These are phyloP conservation scores for Thelonectria blattea DNA, from an alignment of 2,329 filamentous ascomycete genomes.

Conservation along the genomic window DNA sequence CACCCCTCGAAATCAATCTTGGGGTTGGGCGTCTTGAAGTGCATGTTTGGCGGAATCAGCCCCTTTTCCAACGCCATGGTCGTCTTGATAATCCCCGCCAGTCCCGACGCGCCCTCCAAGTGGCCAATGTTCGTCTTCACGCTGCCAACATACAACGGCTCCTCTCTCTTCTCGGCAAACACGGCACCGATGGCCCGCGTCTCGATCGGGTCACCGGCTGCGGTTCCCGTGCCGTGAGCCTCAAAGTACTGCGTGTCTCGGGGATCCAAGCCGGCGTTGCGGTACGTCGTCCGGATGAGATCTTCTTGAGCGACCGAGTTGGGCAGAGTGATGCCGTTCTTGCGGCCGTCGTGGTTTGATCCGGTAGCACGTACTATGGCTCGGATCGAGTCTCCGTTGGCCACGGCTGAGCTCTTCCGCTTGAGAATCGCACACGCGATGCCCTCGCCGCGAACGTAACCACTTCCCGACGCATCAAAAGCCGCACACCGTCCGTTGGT, in stretches of 20 bases:
- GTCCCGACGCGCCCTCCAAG: conserved; percentile 30
- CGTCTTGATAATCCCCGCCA: conserved; percentile 34
- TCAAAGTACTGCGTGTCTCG: conserved; percentile 43
- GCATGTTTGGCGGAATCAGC: conserved; percentile 31
- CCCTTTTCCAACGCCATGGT: conserved; percentile 31
- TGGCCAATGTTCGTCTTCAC: conserved; percentile 40
- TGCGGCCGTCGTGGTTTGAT: conserved; percentile 18
- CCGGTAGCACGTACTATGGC: conserved; percentile 14
- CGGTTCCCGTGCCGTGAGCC: conserved; percentile 60
- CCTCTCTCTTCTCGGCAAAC: conserved; percentile 14
- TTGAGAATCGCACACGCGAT: conserved; percentile 33
- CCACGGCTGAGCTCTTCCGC: conserved; percentile 14
- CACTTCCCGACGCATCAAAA: conserved; percentile 43
- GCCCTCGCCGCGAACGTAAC: conserved; percentile 33
- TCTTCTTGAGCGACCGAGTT: conserved; percentile 19
- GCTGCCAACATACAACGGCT: conserved; percentile 19
- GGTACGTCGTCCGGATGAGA: conserved; percentile 15
- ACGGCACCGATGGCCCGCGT: conserved; percentile 49
- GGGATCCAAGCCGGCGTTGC: conserved; percentile 24
- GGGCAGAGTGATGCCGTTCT: conserved; percentile 46
- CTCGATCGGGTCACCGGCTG: conserved; percentile 59
- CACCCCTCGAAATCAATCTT: conserved; percentile 37
- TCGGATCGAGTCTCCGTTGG: conserved; percentile 17
- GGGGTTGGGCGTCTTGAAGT: conserved; percentile 29
- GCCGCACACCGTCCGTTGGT: conserved; percentile 35